These are phyloP conservation scores for Wickerhamomyces chambardii DNA, from an alignment of 805 yeast species.

Conservation along the genomic window DNA sequence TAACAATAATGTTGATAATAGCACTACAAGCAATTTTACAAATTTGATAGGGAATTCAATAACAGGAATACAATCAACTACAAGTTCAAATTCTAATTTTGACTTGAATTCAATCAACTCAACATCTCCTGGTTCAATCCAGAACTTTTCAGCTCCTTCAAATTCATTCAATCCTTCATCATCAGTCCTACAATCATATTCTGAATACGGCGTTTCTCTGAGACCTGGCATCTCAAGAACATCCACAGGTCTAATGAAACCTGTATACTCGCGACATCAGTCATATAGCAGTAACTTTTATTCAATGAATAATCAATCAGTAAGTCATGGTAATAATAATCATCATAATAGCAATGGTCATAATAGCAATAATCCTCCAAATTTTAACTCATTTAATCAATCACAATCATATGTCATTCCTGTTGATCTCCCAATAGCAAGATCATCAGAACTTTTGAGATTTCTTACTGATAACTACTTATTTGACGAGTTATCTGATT, in stretches of 20 bases:
- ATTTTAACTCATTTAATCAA: not conserved
- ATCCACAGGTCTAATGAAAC: constrained; percentile 11
- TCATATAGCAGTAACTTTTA: constrained; percentile 5
- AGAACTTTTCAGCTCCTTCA: constrained; percentile 1
- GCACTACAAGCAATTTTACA: too few species aligned
- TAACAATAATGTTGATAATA: too few species aligned
- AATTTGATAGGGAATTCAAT: too few species aligned
- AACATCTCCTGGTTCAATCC: constrained; percentile 8
- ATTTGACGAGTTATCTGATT: constrained; percentile 35
- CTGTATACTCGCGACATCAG: constrained; percentile 8
- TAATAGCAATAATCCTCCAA: not conserved
- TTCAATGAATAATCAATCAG: not conserved
- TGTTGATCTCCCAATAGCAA: constrained; percentile 15
- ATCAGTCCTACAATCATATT: not conserved
- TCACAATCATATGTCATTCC: constrained; percentile 9
- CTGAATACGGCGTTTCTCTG: constrained; percentile 7
- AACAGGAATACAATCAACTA: too few species aligned
- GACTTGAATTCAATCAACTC: constrained; percentile 1
- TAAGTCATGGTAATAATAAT: not conserved
- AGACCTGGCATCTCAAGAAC: constrained; percentile 16
- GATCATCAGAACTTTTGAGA: constrained; percentile 26
- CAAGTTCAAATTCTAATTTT: not conserved
- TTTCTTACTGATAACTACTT: constrained; percentile 41
- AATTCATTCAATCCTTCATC: constrained; percentile 1
- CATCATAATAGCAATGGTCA: not conserved